Evolutionary conservation across 139 green algal genomes (phyloP).

Genomic region (Mesotaenium endlicherianum): DNA sequence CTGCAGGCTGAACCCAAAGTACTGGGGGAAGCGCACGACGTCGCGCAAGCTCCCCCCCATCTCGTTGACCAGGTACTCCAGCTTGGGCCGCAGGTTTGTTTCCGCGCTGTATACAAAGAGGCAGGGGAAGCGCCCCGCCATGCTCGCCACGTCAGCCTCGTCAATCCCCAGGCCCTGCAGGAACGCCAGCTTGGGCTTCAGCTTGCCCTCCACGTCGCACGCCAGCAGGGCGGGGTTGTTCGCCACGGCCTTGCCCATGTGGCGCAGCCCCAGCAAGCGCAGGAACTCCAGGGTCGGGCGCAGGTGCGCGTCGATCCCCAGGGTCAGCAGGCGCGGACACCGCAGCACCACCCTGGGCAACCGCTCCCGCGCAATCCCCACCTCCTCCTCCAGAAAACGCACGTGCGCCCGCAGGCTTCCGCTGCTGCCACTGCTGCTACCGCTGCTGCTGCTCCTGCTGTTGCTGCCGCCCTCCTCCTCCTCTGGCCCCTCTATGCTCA

Average conservation of each 20-base stretch:
- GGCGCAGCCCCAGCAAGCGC: background rate
- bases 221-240: conserved; percentile 13
- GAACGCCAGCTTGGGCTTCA: conserved; percentile 21
- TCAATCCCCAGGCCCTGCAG: conserved; percentile 20
- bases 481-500: background rate
- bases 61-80: conserved; percentile 19
- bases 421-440: too few species aligned
- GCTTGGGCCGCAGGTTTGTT: conserved; percentile 15
- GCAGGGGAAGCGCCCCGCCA: conserved; percentile 12
- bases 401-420: background rate
- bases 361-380: background rate
- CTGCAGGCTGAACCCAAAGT: conserved; percentile 30
- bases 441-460: too few species aligned
- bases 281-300: conserved; percentile 26
- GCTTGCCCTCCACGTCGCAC: background rate
- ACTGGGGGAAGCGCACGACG: conserved; percentile 15
- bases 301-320: conserved; percentile 2
- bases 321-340: conserved; percentile 1
- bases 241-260: conserved; percentile 13
- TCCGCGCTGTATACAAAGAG: conserved; percentile 15
- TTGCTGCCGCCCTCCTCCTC: too few species aligned
- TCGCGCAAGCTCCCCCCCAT: conserved; percentile 14
- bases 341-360: background rate
- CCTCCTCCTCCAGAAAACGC: conserved; percentile 10
- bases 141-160: background rate